Conservation (phyloP, 2,329 filamentous ascomycete genomes). For the Beauveria australis region DNA sequence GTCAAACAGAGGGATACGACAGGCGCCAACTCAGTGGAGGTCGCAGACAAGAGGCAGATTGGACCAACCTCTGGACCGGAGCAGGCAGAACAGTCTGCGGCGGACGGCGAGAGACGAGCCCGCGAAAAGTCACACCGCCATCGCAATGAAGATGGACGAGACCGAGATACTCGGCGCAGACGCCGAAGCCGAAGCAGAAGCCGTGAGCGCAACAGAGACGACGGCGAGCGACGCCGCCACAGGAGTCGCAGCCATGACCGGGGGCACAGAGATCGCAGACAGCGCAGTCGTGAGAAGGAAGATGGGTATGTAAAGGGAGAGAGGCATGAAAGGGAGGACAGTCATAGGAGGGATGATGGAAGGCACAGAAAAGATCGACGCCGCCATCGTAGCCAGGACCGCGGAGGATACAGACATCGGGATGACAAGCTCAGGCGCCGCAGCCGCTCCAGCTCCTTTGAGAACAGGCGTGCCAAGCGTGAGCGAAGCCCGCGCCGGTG, state of each 20-base stretch:
- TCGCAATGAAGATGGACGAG: slow-evolving; percentile 22
- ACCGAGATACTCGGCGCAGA: slow-evolving; percentile 28
- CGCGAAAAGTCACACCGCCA: slow-evolving; percentile 24
- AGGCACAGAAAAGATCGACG: slow-evolving; percentile 7
- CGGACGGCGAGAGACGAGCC: slow-evolving; percentile 14
- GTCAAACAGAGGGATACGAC: slow-evolving; percentile 51
- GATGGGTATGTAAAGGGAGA: not conserved
- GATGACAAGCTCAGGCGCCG: slow-evolving; percentile 14
- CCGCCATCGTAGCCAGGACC: slow-evolving; percentile 12
- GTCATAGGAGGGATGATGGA: slow-evolving; percentile 8
- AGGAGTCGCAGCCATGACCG: not conserved
- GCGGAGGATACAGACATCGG: slow-evolving; percentile 1
- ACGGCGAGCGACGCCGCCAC: slow-evolving; percentile 25
- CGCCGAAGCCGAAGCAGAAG: slow-evolving; percentile 19
- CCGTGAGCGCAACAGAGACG: slow-evolving; percentile 20
- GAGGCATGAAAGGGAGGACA: slow-evolving; percentile 21
- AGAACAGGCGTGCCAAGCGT: not conserved
- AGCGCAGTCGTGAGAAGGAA: slow-evolving; percentile 17
- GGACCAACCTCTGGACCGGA: slow-evolving; percentile 18
- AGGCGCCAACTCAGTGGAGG: slow-evolving; percentile 61
- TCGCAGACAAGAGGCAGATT: slow-evolving; percentile 34
- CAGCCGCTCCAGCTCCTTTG: slow-evolving; percentile 11
- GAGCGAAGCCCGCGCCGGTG: not conserved
- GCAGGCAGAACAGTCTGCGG: slow-evolving; percentile 13
- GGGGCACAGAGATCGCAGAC: not conserved